phyloP scores from a whole-genome alignment of 768 basidiomycete genomes.

The Gautieria morchelliformis region DNA sequence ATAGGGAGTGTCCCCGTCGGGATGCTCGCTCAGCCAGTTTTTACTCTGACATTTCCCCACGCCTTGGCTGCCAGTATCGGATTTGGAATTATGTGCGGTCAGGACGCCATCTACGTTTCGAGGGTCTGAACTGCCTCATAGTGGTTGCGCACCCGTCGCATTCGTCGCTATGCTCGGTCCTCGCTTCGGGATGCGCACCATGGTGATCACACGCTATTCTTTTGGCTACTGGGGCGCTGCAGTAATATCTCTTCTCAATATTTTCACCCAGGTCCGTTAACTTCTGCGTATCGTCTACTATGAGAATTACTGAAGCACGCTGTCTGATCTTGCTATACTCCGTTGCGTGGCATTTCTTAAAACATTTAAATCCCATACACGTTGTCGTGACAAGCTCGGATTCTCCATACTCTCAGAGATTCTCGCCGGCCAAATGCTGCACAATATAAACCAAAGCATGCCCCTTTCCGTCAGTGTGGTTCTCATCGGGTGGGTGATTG shows the following conservation, averaged over 20 bases:
- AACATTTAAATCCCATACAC: not conserved
- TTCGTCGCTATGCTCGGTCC: conserved; percentile 49
- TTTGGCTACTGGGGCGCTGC: conserved; percentile 40
- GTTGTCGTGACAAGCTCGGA: too few species aligned
- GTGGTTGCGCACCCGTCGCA: conserved; percentile 33
- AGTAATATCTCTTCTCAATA: conserved; percentile 44
- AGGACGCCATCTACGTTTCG: too few species aligned
- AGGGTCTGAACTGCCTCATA: not conserved
- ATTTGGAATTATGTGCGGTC: not conserved
- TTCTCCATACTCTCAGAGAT: too few species aligned
- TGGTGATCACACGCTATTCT: conserved; percentile 41
- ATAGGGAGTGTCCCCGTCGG: conserved; percentile 42
- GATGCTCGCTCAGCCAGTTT: conserved; percentile 38
- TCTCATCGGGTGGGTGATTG: too few species aligned
- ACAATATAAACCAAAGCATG: too few species aligned
- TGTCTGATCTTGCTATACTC: too few species aligned
- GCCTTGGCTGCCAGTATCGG: conserved; percentile 13
- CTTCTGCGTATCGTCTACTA: too few species aligned
- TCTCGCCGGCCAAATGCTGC: too few species aligned
- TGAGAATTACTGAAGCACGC: too few species aligned
- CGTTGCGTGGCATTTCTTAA: too few species aligned
- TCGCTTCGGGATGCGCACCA: conserved; percentile 41
- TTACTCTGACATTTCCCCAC: conserved; percentile 37
- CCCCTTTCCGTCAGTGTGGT: too few species aligned
- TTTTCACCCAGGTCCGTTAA: conserved; percentile 33